Conservation (phyloP, 495 filamentous ascomycete genomes). For the Zalerion maritima region DNA sequence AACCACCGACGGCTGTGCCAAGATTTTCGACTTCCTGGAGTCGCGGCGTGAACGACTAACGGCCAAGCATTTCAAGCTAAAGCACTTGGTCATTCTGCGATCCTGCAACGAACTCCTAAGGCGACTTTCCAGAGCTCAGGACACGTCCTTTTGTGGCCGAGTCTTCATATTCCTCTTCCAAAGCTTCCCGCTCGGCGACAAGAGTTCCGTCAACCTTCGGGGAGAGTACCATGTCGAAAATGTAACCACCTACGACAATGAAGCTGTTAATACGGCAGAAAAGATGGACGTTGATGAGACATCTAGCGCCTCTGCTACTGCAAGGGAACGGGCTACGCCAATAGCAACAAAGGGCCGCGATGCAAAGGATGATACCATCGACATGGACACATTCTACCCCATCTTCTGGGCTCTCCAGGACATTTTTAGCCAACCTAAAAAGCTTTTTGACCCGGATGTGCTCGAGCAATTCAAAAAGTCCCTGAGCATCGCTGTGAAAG, state of each 20-base stretch:
- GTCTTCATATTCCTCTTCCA: slow-evolving; percentile 98
- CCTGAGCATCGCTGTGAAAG: slow-evolving; percentile 59
- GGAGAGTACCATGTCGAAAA: slow-evolving; percentile 96
- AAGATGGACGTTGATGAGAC: slow-evolving; percentile 43
- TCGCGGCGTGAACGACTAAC: slow-evolving; percentile 79
- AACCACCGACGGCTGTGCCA: slow-evolving; percentile 78
- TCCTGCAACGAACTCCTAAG: slow-evolving; percentile 91
- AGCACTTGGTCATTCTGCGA: slow-evolving; percentile 73
- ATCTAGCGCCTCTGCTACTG: slow-evolving; percentile 16
- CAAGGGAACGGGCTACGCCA: slow-evolving; percentile 21
- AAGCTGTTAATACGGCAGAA: slow-evolving; percentile 41
- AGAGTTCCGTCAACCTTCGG: slow-evolving; percentile 89
- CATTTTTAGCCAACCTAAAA: slow-evolving; percentile 79
- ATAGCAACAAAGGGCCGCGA: slow-evolving; percentile 33
- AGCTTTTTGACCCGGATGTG: slow-evolving; percentile 53
- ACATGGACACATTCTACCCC: slow-evolving; percentile 66
- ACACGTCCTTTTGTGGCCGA: slow-evolving; percentile 90
- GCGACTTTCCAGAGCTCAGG: slow-evolving; percentile 80
- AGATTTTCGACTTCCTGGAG: slow-evolving; percentile 85
- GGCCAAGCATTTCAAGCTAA: slow-evolving; percentile 70
- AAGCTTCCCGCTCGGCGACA: slow-evolving; percentile 88
- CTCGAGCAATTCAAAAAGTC: slow-evolving; percentile 66
- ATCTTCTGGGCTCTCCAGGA: slow-evolving; percentile 89
- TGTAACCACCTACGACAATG: slow-evolving; percentile 69
- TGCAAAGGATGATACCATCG: slow-evolving; percentile 33